A percentile compares a stretch with the other conserved stretches of the same genome.
These are phyloP conservation scores for Tolypocladium tundrense DNA, from an alignment of 2,329 filamentous ascomycete genomes.

Conservation along the genomic window DNA sequence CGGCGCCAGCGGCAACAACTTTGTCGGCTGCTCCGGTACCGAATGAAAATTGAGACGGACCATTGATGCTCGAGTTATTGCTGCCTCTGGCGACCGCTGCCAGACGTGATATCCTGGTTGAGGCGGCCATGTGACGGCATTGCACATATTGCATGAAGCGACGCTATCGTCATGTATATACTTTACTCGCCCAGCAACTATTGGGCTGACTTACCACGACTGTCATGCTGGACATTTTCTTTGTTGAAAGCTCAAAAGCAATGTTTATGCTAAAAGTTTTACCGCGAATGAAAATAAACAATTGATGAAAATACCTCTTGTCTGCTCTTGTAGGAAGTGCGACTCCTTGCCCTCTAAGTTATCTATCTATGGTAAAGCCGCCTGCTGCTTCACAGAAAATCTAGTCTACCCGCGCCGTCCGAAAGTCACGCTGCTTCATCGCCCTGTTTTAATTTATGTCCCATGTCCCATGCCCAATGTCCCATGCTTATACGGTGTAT, in stretches of 20 bases:
- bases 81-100: too few relatives aligned
- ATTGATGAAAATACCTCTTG: too few relatives aligned
- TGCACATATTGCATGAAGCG: background rate
- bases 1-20: slow-evolving; percentile 56
- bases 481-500: slow-evolving; percentile 33
- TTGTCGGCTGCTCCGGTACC: slow-evolving; percentile 46
- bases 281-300: background rate
- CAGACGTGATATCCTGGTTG: too few relatives aligned
- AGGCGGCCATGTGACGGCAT: background rate
- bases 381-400: too few relatives aligned
- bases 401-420: too few relatives aligned
- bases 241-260: background rate
- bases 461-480: background rate
- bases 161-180: background rate
- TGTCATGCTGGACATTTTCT: background rate
- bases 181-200: background rate
- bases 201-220: background rate
- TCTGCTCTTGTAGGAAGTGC: too few relatives aligned
- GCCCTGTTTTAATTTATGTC: too few relatives aligned
- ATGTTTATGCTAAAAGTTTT: background rate
- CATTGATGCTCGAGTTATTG: too few relatives aligned
- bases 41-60: background rate
- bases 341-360: too few relatives aligned
- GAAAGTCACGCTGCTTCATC: too few relatives aligned
- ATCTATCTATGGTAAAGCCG: too few relatives aligned